A percentile compares a stretch with the other conserved stretches of the same genome.
These are phyloP conservation scores for Daldinia concentrica DNA, from an alignment of 495 filamentous ascomycete species.

Conservation along the genomic window DNA sequence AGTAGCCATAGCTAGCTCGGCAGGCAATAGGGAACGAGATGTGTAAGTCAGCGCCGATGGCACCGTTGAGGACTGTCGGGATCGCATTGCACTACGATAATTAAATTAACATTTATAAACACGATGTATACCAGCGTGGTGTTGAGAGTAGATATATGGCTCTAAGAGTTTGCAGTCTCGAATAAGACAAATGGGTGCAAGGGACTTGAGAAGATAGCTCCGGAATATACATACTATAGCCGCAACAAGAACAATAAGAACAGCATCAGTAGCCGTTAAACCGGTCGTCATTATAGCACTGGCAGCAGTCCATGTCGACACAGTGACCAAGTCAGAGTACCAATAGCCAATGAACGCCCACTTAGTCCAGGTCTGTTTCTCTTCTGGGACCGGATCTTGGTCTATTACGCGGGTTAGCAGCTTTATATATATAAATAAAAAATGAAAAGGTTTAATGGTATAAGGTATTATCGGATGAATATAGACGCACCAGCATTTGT, in stretches of 20 bases:
- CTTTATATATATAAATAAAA: too few species aligned
- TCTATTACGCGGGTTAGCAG: conserved; percentile 25
- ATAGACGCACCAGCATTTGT: conserved; percentile 44
- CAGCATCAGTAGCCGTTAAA: conserved; percentile 41
- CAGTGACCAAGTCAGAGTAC: conserved; percentile 49
- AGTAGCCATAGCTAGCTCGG: conserved; percentile 73
- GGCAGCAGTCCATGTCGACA: conserved; percentile 43
- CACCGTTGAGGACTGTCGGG: conserved; percentile 69
- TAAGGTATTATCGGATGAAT: too few species aligned
- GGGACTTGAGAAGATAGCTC: neutral
- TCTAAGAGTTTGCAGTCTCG: neutral
- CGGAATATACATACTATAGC: conserved; percentile 35
- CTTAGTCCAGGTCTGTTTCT: conserved; percentile 45
- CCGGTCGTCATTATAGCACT: conserved; percentile 45
- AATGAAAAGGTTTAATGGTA: too few species aligned
- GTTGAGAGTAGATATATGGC: neutral
- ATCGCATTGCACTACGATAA: conserved; percentile 51
- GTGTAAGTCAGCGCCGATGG: conserved; percentile 68
- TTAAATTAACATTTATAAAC: neutral
- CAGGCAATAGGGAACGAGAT: conserved; percentile 72
- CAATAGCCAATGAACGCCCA: conserved; percentile 47
- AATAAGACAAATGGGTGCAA: neutral
- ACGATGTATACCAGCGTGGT: neutral
- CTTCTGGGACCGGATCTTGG: conserved; percentile 46
- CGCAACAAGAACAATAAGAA: conserved; percentile 41